Evolutionary conservation across 2,329 filamentous ascomycete genomes (phyloP).

Genomic region (Ilyonectria destructans): DNA sequence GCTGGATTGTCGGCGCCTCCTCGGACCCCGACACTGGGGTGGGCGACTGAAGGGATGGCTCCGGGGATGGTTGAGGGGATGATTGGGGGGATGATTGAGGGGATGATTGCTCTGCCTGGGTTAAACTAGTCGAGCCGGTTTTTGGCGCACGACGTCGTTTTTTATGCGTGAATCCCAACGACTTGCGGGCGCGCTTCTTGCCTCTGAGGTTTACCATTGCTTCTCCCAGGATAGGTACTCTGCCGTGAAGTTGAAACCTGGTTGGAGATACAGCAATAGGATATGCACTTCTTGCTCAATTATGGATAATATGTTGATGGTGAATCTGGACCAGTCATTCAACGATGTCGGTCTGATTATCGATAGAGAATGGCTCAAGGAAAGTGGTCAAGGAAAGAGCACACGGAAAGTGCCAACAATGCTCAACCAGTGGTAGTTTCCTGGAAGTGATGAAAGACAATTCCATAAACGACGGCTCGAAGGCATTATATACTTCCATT

Average conservation of each 20-base stretch:
- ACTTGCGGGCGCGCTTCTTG: slow-evolving; percentile 1
- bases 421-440: not conserved
- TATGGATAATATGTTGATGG: not conserved
- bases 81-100: too few species aligned
- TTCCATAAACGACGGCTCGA: too few species aligned
- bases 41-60: too few species aligned
- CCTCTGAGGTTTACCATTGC: not conserved
- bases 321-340: not conserved
- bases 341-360: not conserved
- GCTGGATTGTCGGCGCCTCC: not conserved
- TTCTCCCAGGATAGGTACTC: not conserved
- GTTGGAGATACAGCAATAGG: not conserved
- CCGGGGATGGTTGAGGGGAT: too few species aligned
- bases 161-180: slow-evolving; percentile 8
- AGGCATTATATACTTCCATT: not conserved
- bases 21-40: not conserved
- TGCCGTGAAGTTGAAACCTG: not conserved
- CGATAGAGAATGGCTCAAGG: not conserved
- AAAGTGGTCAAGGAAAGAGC: not conserved
- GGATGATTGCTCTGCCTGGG: not conserved
- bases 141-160: not conserved
- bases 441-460: too few species aligned
- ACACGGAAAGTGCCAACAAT: slow-evolving; percentile 1
- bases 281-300: not conserved
- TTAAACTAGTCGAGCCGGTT: not conserved